Base-by-base conservation (phyloP, 495 filamentous ascomycete species). In the Neurospora tetrasperma region DNA sequence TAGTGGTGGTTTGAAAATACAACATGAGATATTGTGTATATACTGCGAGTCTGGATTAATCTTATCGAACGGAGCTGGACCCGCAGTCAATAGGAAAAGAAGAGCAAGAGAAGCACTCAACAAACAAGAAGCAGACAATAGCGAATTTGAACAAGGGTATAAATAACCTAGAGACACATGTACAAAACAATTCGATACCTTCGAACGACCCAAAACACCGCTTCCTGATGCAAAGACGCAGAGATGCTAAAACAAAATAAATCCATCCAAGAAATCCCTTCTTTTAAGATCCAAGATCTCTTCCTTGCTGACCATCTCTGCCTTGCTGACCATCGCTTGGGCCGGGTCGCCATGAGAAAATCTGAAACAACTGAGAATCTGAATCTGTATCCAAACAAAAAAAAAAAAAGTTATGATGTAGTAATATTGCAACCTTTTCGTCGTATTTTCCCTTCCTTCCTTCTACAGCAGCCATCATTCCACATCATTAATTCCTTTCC, bases 401-500 rank as follows among this genome's bases (percentile, higher is more conserved):
- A 62, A 59, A 54, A 5, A 35, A 59, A 54, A 27, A 23, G 5
- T 27, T 4, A 35, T 71, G 10, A 66, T 39, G 44, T 71, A 31
- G 14, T 68, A 42, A 14, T 68, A 42, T 35, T 35, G 71, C 54
- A 48, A 39, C 43, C 16, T 71, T 62, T 18, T n/a, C 43, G 38
- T 27, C 43, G 14, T 42, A 12, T 46, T 54, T 23, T 23, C 4
- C 42, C 20, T 54, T 27, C 46, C 23, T 38, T 27, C 23, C 40
- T 31, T 27, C 0, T 8, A 62, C 12, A 7, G 5, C 12, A 7
- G 5, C 27, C 12, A 62, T 35, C 54, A 62, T 62, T 62, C 54
- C 23, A 62, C 54, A 27, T 71, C 70, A 71, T 31, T 27, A 43
- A 43, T 76, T 54, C 46, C 46, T 46, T 44, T 44, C 7, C 39